These are phyloP conservation scores for Salix viminalis DNA, from an alignment of 345 rosid genomes.

Conservation along the genomic window DNA sequence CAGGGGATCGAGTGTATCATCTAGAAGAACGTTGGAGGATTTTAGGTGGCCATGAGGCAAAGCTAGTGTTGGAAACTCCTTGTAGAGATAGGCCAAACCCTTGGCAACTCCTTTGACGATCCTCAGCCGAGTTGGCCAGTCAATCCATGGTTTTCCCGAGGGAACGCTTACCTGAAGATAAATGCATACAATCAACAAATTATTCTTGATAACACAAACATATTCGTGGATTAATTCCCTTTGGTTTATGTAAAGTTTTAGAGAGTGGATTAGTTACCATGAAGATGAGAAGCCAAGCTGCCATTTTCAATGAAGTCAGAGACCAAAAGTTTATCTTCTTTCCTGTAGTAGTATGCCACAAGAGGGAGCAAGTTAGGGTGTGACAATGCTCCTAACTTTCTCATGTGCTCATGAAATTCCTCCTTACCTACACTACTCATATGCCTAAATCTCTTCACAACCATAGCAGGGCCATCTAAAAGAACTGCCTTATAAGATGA, in stretches of 20 bases:
- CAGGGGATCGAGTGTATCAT: slow-evolving; percentile 46
- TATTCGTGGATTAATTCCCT: background rate
- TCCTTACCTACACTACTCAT: slow-evolving; percentile 54
- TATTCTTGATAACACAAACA: background rate
- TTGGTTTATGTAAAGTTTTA: background rate
- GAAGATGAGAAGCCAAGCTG: slow-evolving; percentile 79
- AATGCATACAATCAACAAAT: background rate
- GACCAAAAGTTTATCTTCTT: slow-evolving; percentile 79
- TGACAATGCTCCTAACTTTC: slow-evolving; percentile 54
- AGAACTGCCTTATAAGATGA: slow-evolving; percentile 77
- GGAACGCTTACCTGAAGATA: slow-evolving; percentile 41
- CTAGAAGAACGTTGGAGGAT: slow-evolving; percentile 76
- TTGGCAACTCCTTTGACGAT: slow-evolving; percentile 73
- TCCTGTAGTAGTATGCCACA: slow-evolving; percentile 61
- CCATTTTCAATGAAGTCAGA: slow-evolving; percentile 59
- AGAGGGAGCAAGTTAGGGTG: slow-evolving; percentile 73
- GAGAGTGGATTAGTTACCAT: slow-evolving; percentile 30
- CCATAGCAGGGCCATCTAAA: slow-evolving; percentile 50
- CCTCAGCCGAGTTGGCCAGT: slow-evolving; percentile 71
- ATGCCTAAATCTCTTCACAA: slow-evolving; percentile 69
- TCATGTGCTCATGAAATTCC: slow-evolving; percentile 69
- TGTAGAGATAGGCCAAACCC: slow-evolving; percentile 62
- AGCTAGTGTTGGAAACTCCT: slow-evolving; percentile 41
- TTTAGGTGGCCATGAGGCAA: slow-evolving; percentile 84
- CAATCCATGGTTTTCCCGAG: slow-evolving; percentile 48